Conservation (phyloP, 2,329 filamentous ascomycete genomes). For the Torrubiellomyces zombiae region DNA sequence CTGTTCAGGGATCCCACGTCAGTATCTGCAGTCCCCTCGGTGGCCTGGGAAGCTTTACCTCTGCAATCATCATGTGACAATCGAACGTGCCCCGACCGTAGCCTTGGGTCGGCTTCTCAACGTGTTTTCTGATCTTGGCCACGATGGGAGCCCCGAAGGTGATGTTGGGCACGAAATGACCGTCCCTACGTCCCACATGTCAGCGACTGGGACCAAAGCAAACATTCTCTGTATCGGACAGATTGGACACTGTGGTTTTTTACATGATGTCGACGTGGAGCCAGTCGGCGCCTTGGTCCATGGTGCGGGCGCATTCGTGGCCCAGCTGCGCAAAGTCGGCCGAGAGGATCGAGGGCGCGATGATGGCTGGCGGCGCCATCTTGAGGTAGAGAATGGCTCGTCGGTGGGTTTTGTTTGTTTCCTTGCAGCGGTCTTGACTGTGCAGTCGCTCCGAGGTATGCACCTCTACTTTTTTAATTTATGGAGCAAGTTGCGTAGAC, state of each 20-base stretch:
- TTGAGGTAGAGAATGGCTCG: too few relatives aligned
- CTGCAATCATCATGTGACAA: constrained; percentile 99
- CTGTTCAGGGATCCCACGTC: constrained; percentile 24
- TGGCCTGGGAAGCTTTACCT: constrained; percentile 40
- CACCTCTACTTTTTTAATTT: too few relatives aligned
- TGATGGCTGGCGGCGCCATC: constrained; percentile 86
- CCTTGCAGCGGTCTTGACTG: too few relatives aligned
- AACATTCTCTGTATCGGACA: too few relatives aligned
- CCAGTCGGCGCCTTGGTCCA: constrained; percentile 78
- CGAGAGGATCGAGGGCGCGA: constrained; percentile 94
- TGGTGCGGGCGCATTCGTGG: constrained; percentile 71
- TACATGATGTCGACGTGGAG: constrained; percentile 88
- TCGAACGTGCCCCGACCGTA: constrained; percentile 86
- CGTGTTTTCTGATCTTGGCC: constrained; percentile 77
- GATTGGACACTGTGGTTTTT: constrained; percentile 13
- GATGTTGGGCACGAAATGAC: constrained; percentile 97
- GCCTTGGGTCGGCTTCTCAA: constrained; percentile 52
- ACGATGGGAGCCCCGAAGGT: constrained; percentile 93
- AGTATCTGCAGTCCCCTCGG: background rate
- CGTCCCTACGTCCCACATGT: constrained; percentile 83
- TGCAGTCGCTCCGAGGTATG: too few relatives aligned
- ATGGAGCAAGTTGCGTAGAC: too few relatives aligned
- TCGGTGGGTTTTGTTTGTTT: too few relatives aligned
- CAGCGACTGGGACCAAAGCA: background rate
- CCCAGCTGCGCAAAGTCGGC: constrained; percentile 88